These are phyloP conservation scores for Neurospora sp. DNA, from an alignment of 495 filamentous ascomycete species.

Conservation along the genomic window DNA sequence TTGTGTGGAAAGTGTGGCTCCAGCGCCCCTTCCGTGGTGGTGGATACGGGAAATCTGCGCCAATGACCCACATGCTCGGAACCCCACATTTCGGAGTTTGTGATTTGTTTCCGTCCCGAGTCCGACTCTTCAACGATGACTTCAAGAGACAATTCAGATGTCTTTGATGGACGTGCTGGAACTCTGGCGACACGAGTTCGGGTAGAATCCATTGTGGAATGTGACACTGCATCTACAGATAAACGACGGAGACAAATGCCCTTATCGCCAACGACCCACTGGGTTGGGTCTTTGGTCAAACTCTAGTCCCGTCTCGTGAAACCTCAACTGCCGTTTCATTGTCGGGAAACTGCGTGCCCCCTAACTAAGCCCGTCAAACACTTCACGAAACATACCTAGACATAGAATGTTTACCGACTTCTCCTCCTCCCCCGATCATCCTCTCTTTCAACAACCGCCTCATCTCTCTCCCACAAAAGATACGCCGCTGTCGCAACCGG, in stretches of 20 bases:
- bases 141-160: not conserved
- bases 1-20: not conserved
- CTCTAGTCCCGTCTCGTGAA: not conserved
- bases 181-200: not conserved
- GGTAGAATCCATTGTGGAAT: not conserved
- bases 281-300: not conserved
- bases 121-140: not conserved
- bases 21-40: not conserved
- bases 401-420: not conserved
- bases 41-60: not conserved
- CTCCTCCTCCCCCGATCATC: not conserved
- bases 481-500: slow-evolving; percentile 40
- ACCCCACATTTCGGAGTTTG: not conserved
- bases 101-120: not conserved
- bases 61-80: not conserved
- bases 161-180: not conserved
- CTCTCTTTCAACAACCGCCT: slow-evolving; percentile 5
- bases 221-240: not conserved
- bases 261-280: not conserved
- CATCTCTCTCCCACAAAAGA: slow-evolving; percentile 49
- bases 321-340: not conserved
- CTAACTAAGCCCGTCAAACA: not conserved
- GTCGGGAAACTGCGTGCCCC: not conserved
- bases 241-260: not conserved
- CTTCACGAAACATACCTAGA: not conserved